A percentile compares a stretch with the other conserved stretches of the same genome.
These are phyloP conservation scores for Cyberlindnera suaveolens DNA, from an alignment of 805 yeast genomes.

Conservation along the genomic window DNA sequence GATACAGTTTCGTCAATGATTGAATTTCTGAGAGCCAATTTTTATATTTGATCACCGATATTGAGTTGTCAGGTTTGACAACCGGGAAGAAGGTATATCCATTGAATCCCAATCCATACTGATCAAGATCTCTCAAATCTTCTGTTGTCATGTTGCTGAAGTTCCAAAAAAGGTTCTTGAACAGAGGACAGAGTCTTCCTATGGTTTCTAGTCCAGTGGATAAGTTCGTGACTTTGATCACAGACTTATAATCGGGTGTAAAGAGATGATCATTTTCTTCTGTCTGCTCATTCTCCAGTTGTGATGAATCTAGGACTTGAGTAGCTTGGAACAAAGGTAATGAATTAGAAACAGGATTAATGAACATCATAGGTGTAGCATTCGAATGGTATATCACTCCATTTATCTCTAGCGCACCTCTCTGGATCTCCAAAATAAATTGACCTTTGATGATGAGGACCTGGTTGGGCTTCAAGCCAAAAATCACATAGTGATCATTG, in stretches of 20 bases:
- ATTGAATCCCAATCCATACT: slow-evolving; percentile 22
- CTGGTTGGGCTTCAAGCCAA: slow-evolving; percentile 40
- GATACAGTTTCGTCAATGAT: slow-evolving; percentile 33
- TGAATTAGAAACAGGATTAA: slow-evolving; percentile 29
- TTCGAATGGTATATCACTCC: slow-evolving; percentile 29
- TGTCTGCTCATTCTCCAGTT: slow-evolving; percentile 25
- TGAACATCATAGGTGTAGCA: slow-evolving; percentile 25
- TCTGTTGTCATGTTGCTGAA: slow-evolving; percentile 10
- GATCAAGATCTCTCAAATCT: slow-evolving; percentile 10
- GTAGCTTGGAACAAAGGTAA: slow-evolving; percentile 41
- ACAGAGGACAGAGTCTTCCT: slow-evolving; percentile 37
- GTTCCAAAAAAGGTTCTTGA: slow-evolving; percentile 35
- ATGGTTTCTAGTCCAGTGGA: slow-evolving; percentile 41
- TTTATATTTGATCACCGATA: slow-evolving; percentile 15
- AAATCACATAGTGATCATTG: slow-evolving; percentile 25
- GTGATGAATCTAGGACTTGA: slow-evolving; percentile 29
- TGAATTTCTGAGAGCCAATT: slow-evolving; percentile 33
- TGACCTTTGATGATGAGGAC: slow-evolving; percentile 42
- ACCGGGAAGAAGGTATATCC: slow-evolving; percentile 36
- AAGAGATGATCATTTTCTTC: slow-evolving; percentile 33
- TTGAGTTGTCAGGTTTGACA: slow-evolving; percentile 23
- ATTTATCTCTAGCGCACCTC: slow-evolving; percentile 44
- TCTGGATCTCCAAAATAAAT: slow-evolving; percentile 34
- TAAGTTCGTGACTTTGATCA: slow-evolving; percentile 31
- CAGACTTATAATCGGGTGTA: slow-evolving; percentile 35